Base-by-base conservation (phyloP, 2,329 filamentous ascomycete genomes). In the Penicillium psychrosexuale region DNA sequence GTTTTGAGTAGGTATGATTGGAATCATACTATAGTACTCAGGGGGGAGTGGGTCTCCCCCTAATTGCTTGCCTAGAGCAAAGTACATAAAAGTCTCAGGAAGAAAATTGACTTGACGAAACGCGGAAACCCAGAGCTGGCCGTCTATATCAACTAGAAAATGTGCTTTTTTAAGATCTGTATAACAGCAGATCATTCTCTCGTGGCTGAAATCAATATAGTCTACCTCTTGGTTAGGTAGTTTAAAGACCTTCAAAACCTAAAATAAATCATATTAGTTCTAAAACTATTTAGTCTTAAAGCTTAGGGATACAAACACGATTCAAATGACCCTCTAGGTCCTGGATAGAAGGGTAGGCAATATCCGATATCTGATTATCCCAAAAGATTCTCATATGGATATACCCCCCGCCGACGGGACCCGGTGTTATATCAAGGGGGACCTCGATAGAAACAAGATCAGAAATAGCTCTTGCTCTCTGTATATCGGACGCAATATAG, bases 11-110 rank as follows among this genome's bases (percentile, higher is more conserved):
- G 31, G 22, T 36, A 5, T 47, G 33, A 37, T 19, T 47, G 33
- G 45, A 28, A 47, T 47, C 33, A 47, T 36, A 37, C 33, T 7
- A 47, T 47, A 37, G 45, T 47, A 47, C 45, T 37, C 22, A 19
- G 33, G 30, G 19, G 45, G 33, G 22, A 36, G 12, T 47, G 33
- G 15, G 15, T 36, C 33, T 37, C 22, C 22, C 30, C 17, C 44
- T 27, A 47, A 47, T 37, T 47, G 44, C 13, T 28, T 27, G 31
- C 22, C 9, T 47, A 47, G 31, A 36, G 44, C 44, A 37, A 37
- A 47, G 44, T 47, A 47, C 31, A 46, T 46, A 15, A 46, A 46
- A 24, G 43, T 46, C 43, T 36, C 31, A n/a, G 43, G 43, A 36
- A 46, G 30, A 36, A 46, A 36, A 36, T 46, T 46, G 43, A 46